Conservation (phyloP, 495 filamentous ascomycete genomes). For the Trichoderma erinaceum region DNA sequence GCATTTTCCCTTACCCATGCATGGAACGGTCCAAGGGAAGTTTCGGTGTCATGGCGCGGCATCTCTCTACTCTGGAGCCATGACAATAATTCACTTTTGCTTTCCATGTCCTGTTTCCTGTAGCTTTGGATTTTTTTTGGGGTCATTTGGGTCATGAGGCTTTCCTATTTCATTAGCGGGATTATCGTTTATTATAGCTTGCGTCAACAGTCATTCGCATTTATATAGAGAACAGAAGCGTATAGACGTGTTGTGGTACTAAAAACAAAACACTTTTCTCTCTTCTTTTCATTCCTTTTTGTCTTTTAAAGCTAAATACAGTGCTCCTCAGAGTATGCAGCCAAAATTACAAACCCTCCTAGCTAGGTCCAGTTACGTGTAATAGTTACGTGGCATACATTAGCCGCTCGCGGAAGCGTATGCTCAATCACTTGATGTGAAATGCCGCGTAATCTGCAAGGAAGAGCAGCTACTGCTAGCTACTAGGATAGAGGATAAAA, state of each 20-base stretch:
- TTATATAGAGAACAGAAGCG: background rate
- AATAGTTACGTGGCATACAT: too few species aligned
- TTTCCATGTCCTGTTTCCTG: background rate
- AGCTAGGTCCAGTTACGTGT: too few species aligned
- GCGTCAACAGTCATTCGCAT: background rate
- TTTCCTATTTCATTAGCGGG: background rate
- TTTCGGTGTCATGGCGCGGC: slow-evolving; percentile 8
- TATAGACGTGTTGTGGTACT: background rate
- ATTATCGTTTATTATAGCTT: slow-evolving; percentile 5
- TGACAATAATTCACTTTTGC: background rate
- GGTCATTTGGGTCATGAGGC: background rate
- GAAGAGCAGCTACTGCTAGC: too few species aligned
- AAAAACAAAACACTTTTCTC: background rate
- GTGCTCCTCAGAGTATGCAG: too few species aligned
- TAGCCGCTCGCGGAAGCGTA: too few species aligned
- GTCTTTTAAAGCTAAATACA: too few species aligned
- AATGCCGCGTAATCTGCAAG: too few species aligned
- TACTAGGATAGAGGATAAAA: too few species aligned
- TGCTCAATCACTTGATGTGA: too few species aligned
- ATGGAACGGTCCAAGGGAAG: background rate
- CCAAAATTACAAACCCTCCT: too few species aligned
- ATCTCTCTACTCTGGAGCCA: slow-evolving; percentile 10
- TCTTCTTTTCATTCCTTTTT: background rate
- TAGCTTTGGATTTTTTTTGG: background rate
- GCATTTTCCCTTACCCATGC: background rate